Base-by-base conservation (phyloP, 352 stramenopile species). In the Phytophthora meadii region DNA sequence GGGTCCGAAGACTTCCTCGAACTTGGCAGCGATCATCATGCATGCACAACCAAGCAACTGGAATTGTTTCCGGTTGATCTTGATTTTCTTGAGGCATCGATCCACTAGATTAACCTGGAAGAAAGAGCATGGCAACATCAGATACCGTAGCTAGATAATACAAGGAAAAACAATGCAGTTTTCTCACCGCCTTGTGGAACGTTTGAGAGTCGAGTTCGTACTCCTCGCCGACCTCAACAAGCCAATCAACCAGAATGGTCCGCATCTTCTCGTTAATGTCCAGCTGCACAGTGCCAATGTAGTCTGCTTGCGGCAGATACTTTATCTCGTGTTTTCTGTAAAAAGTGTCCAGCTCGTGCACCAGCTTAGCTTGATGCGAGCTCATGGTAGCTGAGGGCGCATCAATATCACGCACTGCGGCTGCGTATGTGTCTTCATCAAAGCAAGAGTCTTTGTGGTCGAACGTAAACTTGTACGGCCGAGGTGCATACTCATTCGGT, bases 231-330 rank as follows among this genome's bases (percentile, higher is more conserved):
- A 96, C 88, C 63, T 96, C 88, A 17, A 99, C 94, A 6, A 99
- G 89, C 98, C 98, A 99, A 79, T 99, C 98, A 25, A 99, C 91
- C 44, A 99, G 87, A 64, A 99, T 99, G 12, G 97, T 97, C 55
- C 98, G 87, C 98, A 99, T 99, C 59, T 98, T 98, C 67, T 98
- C 94, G 73, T 99, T 99, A 70, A 99, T 99, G 72, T 99, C 97
- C 47, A 88, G 75, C 76, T 99, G 98, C n/a, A 88, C 72, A 1
- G 69, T 75, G 50, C 81, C 78, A 19, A 93, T 87, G 66, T 92
- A 93, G 7, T 82, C 74, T 8, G 76, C 64, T 39, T 81, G 58
- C 2, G 82, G 64, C 27, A 86, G 70, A 70, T 95, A 93, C 58
- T 95, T 95, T 5, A 65, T 58, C 62, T 94, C 82, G 51, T 94